Base-by-base conservation (phyloP, 495 filamentous ascomycete genomes). In the Penicillium lividum region DNA sequence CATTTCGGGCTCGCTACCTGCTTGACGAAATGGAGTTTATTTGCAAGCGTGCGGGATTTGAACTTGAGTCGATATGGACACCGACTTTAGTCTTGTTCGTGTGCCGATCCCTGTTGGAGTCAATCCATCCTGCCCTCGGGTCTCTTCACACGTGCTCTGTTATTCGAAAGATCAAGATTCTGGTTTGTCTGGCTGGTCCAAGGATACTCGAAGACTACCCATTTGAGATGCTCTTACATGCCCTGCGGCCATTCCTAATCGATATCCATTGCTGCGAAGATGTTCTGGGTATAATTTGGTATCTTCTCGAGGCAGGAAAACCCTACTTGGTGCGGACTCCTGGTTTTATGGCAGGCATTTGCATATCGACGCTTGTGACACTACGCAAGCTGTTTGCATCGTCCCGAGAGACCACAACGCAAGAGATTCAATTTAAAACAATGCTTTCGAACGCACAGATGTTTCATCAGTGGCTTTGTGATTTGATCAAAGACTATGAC, bases 251-350 rank as follows among this genome's bases (percentile, higher is more conserved):
- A 2, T 96, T 90, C 59, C 78, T 97, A 18, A 83, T 84, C 1
- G 90, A 97, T 63, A 74, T 84, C 3, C 85, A 92, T 65, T 98
- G 93, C 69, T 89, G 92, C n/a, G 90, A 97, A 61, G 94, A 99
- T 76, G 85, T 90, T 5, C 73, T 98, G 33, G 93, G 92, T 0
- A 82, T 99, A 33, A 80, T 90, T 43, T 91, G 91, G 75, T 97
- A 96, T 67, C 80, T 99, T 3, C 71, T 98, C 8, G 79, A 84
- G 6, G 75, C 81, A 45, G 93, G 95, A 7, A 80, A 76, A 16
- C 54, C 73, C 22, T 87, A 94, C 66, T 74, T 98, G 28, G 69
- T 64, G 9, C 72, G 82, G 31, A 75, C 78, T 0, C 89, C 90
- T 7, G 83, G 86, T 1, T 96, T 98, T 64, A 78, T 94, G 48